Percentiles rank a stretch among this genome's conserved stretches.
Evolutionary conservation across 148 eudicot species (phyloP).

Genomic region (Rhododendron simsii): DNA sequence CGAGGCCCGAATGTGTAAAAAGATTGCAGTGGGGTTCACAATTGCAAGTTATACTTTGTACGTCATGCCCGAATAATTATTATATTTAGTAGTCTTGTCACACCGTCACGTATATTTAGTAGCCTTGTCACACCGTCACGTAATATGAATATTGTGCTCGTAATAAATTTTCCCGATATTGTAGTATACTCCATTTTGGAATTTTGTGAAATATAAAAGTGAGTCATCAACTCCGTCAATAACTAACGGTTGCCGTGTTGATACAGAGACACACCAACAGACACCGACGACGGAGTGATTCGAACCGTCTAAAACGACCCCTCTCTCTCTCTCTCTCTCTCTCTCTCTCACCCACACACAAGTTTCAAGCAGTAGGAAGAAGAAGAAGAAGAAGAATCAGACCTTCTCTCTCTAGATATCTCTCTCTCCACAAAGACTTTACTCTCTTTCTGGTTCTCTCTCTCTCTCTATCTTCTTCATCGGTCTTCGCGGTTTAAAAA

Average conservation of each 20-base stretch:
- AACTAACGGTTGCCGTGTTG: neutral
- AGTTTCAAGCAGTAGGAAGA: constrained; percentile 12
- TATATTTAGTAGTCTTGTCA: too few species aligned
- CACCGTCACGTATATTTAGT: too few species aligned
- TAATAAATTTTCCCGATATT: neutral
- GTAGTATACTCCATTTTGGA: neutral
- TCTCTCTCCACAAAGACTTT: neutral
- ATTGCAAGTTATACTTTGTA: too few species aligned
- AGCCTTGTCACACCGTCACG: too few species aligned
- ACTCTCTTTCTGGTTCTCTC: neutral
- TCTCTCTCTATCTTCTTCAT: constrained; percentile 21
- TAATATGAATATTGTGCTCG: too few species aligned
- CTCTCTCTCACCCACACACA: neutral
- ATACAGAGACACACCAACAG: neutral
- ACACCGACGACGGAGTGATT: constrained; percentile 21
- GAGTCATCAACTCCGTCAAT: constrained; percentile 28
- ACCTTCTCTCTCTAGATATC: neutral
- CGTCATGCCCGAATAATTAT: neutral
- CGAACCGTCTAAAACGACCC: constrained; percentile 35
- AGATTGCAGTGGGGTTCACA: too few species aligned
- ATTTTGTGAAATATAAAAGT: neutral
- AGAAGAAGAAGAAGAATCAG: constrained; percentile 23
- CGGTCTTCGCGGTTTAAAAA: neutral
- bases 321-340: neutral
- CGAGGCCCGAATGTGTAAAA: too few species aligned